Conservation (phyloP, 768 basidiomycete species). For the Dioszegia crocea region DNA sequence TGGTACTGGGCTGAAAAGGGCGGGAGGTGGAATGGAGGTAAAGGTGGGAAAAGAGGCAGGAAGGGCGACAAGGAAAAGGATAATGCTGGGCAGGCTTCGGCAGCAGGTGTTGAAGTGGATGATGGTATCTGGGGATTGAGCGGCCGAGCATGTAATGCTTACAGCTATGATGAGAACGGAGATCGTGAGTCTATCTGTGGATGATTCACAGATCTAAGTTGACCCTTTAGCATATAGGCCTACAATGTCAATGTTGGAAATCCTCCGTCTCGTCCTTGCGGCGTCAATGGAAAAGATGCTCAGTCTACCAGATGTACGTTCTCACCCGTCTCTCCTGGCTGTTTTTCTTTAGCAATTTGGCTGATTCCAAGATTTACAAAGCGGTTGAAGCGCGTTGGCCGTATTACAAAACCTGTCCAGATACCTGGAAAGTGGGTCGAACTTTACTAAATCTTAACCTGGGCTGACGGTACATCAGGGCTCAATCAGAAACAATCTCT, state of each 20-base stretch:
- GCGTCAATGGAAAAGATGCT: not conserved
- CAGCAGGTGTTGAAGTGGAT: not conserved
- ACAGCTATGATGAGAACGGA: conserved; percentile 8
- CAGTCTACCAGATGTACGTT: not conserved
- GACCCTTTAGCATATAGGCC: not conserved
- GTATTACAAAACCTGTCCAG: not conserved
- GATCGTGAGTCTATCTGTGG: not conserved
- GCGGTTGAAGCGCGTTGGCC: conserved; percentile 5
- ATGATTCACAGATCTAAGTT: not conserved
- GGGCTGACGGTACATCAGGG: conserved; percentile 5
- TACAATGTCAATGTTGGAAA: conserved; percentile 1
- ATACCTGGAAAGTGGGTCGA: conserved; percentile 1
- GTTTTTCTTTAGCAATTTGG: no score
- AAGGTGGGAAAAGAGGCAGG: not conserved
- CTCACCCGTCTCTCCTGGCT: no score
- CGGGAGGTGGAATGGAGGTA: not conserved
- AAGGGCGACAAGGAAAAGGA: not conserved
- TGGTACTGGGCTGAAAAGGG: not conserved
- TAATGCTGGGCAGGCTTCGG: not conserved
- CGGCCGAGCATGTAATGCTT: conserved; percentile 3
- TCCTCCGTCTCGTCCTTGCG: conserved; percentile 3
- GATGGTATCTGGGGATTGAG: not conserved
- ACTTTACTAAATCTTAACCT: not conserved
- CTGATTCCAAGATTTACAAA: not conserved
- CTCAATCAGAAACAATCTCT: conserved; percentile 1